Percentiles rank a stretch among this genome's conserved stretches.
Conservation (phyloP, 371 early-diverging fungal species). For the Rhizopus stolonifer region DNA sequence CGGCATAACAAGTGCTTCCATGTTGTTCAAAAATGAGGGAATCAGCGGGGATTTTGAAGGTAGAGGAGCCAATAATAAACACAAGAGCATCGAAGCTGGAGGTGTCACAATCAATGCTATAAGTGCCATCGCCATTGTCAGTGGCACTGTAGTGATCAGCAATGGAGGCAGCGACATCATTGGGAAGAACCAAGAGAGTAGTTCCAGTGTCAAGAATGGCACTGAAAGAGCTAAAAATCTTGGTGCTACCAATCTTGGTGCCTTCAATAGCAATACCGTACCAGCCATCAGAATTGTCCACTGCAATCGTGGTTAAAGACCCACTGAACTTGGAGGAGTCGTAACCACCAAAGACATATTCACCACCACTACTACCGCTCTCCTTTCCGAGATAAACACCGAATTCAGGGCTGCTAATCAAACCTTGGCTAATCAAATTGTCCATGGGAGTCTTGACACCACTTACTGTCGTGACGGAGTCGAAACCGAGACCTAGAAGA, state of each 20-base stretch:
- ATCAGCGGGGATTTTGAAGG: constrained; percentile 1
- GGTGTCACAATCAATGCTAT: constrained; percentile 18
- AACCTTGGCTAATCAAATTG: constrained; percentile 21
- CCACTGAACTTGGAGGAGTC: constrained; percentile 44
- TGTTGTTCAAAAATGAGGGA: constrained; percentile 18
- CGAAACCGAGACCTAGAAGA: constrained; percentile 44
- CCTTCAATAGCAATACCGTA: constrained; percentile 22
- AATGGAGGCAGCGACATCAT: constrained; percentile 24
- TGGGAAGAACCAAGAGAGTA: constrained; percentile 52
- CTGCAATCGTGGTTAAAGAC: constrained; percentile 45
- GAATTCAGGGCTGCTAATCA: constrained; percentile 2
- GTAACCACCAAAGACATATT: constrained; percentile 33
- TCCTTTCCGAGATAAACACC: no score
- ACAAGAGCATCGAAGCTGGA: constrained; percentile 11
- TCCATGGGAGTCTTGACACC: constrained; percentile 29
- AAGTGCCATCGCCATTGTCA: constrained; percentile 20
- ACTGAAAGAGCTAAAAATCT: constrained; percentile 12
- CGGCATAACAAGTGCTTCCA: constrained; percentile 15
- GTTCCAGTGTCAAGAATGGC: constrained; percentile 48
- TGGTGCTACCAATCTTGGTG: constrained; percentile 10
- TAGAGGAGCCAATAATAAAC: constrained; percentile 17
- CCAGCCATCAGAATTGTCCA: constrained; percentile 28
- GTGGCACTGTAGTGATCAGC: constrained; percentile 14
- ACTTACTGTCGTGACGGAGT: constrained; percentile 34
- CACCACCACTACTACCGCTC: no score